Evolutionary conservation across 2,329 filamentous ascomycete species (phyloP).

Genomic region (Clonostachys sp.): DNA sequence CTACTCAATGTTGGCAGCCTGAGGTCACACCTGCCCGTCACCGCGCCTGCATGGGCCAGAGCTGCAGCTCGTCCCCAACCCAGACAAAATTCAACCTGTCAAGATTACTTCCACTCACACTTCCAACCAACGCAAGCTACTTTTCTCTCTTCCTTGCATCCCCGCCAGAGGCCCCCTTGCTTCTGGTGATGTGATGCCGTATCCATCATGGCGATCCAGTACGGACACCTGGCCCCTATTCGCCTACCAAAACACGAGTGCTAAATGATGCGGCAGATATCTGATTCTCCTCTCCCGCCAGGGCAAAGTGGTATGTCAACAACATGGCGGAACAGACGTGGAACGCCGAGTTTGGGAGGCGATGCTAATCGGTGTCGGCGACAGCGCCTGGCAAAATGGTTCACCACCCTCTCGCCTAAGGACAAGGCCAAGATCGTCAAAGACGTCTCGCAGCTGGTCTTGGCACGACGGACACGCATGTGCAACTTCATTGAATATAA

Average conservation of each 20-base stretch:
- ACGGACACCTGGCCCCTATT: slow-evolving; percentile 12
- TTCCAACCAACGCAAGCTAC: slow-evolving; percentile 7
- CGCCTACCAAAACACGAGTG: slow-evolving; percentile 1
- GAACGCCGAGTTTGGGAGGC: background rate
- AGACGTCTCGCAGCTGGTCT: slow-evolving; percentile 95
- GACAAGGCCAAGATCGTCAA: slow-evolving; percentile 99
- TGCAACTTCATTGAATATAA: slow-evolving; percentile 99
- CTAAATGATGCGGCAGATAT: slow-evolving; percentile 58
- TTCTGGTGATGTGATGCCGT: slow-evolving; percentile 8
- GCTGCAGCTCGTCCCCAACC: slow-evolving; percentile 13
- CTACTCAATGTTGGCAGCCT: too few species aligned
- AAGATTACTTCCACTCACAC: slow-evolving; percentile 10
- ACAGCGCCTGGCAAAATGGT: slow-evolving; percentile 98
- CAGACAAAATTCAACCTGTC: slow-evolving; percentile 12
- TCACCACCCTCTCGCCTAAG: slow-evolving; percentile 93
- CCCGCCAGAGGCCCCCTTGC: slow-evolving; percentile 5
- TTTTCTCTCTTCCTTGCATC: slow-evolving; percentile 7
- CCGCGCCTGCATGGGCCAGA: background rate
- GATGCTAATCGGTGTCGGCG: slow-evolving; percentile 6
- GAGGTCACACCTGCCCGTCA: too few species aligned
- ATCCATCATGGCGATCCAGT: slow-evolving; percentile 39
- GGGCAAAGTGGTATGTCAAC: slow-evolving; percentile 87
- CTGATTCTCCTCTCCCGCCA: slow-evolving; percentile 95
- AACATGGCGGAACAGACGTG: background rate
- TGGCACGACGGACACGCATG: slow-evolving; percentile 95